Percentiles rank a stretch among this genome's conserved stretches.
Evolutionary conservation across 305 asterid genomes (phyloP).

Genomic region (Andrographis paniculata): DNA sequence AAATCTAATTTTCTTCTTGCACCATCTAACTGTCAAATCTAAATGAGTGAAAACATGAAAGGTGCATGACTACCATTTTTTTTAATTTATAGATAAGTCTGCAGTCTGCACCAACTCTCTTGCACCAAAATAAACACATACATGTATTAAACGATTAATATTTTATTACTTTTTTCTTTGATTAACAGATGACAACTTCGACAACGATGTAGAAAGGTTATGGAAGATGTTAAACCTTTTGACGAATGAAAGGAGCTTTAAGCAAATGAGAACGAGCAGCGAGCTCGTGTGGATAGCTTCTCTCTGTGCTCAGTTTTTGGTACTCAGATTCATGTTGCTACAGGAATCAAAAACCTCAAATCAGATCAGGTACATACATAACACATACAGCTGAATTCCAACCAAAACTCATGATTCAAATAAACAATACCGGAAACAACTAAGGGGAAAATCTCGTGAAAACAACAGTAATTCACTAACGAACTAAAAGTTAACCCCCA

Average conservation of each 20-base stretch:
- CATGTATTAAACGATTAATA: no score
- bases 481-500: neutral
- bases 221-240: constrained; percentile 47
- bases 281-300: constrained; percentile 48
- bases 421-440: no score
- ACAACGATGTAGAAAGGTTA: neutral
- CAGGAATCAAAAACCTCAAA: constrained; percentile 26
- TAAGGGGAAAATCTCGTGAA: constrained; percentile 1
- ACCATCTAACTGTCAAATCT: constrained; percentile 79
- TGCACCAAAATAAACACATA: constrained; percentile 11
- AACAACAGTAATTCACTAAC: constrained; percentile 4
- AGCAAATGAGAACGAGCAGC: constrained; percentile 40
- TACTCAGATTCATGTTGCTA: constrained; percentile 62
- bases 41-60: constrained; percentile 74
- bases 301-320: constrained; percentile 53
- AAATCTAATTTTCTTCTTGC: constrained; percentile 33
- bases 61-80: constrained; percentile 39
- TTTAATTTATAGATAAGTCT: constrained; percentile 23
- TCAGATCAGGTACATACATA: constrained; percentile 20
- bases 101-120: constrained; percentile 17
- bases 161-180: no score
- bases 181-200: no score
- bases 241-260: constrained; percentile 39
- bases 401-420: no score
- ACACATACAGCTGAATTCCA: neutral